phyloP scores from a whole-genome alignment of 495 filamentous ascomycete species.

The Tuber umbilicatum region DNA sequence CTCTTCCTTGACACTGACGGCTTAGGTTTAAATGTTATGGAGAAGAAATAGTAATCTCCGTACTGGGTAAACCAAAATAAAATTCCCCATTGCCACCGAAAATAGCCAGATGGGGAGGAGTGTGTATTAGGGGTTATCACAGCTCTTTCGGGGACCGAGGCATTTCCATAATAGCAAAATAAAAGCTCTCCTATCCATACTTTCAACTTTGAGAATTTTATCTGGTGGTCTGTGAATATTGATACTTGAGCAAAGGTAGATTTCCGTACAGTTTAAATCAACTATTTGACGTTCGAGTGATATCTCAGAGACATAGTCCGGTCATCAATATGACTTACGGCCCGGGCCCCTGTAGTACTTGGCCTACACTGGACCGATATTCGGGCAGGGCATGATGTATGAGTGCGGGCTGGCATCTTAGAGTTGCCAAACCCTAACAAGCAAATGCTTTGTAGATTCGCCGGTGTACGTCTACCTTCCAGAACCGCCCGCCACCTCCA shows the following conservation, averaged over 20 bases:
- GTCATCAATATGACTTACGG: not conserved
- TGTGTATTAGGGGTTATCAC: not conserved
- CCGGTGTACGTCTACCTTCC: not conserved
- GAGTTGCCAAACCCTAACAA: not conserved
- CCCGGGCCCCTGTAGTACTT: not conserved
- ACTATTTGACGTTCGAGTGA: not conserved
- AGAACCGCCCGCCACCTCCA: not conserved
- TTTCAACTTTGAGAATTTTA: not conserved
- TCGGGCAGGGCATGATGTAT: not conserved
- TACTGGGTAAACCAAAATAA: not conserved
- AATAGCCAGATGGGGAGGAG: not conserved
- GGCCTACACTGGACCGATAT: not conserved
- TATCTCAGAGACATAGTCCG: not conserved
- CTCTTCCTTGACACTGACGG: conserved; percentile 84
- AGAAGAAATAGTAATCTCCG: conserved; percentile 3
- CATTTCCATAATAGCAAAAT: not conserved
- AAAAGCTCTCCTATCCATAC: not conserved
- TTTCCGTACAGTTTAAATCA: not conserved
- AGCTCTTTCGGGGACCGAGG: not conserved
- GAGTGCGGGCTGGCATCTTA: not conserved
- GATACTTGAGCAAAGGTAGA: not conserved
- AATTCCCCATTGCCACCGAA: not conserved
- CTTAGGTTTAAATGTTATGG: conserved; percentile 74
- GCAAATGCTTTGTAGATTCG: not conserved
- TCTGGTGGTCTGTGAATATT: not conserved